phyloP scores from a whole-genome alignment of 371 early-diverging fungal species.

The Mortierella sp. region DNA sequence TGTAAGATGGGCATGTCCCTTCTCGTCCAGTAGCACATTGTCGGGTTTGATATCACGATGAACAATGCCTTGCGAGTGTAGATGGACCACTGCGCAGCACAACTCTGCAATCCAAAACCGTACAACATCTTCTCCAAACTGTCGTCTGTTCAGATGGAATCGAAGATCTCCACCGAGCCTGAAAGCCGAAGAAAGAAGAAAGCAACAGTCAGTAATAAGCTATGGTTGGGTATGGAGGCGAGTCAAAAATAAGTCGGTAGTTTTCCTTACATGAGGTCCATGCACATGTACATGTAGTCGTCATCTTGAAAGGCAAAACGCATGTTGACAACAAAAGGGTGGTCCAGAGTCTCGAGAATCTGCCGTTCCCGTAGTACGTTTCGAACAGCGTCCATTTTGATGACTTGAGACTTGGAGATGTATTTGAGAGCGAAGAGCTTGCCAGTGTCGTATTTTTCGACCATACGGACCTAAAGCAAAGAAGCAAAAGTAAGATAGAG shows the following conservation, averaged over 20 bases:
- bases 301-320: constrained; percentile 89
- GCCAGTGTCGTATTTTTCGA: constrained; percentile 74
- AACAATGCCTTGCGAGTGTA: constrained; percentile 81
- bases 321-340: constrained; percentile 82
- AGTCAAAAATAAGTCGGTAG: not conserved
- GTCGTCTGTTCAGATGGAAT: constrained; percentile 76
- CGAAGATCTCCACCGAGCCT: constrained; percentile 88
- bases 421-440: constrained; percentile 85
- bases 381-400: constrained; percentile 78
- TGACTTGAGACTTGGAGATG: constrained; percentile 82
- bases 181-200: constrained; percentile 2
- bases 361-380: constrained; percentile 85
- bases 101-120: constrained; percentile 85
- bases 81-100: constrained; percentile 76
- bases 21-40: constrained; percentile 83
- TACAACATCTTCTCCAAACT: constrained; percentile 77
- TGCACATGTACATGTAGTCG: constrained; percentile 87
- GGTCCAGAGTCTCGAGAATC: constrained; percentile 80
- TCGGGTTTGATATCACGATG: constrained; percentile 90
- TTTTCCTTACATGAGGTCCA: constrained; percentile 77
- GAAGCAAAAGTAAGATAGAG: not conserved
- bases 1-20: constrained; percentile 82
- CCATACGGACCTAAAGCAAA: constrained; percentile 73
- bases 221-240: no score
- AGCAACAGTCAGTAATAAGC: not conserved